A percentile compares a stretch with the other conserved stretches of the same genome.
These are phyloP conservation scores for Microcera coccophila DNA, from an alignment of 2,329 filamentous ascomycete genomes.

Conservation along the genomic window DNA sequence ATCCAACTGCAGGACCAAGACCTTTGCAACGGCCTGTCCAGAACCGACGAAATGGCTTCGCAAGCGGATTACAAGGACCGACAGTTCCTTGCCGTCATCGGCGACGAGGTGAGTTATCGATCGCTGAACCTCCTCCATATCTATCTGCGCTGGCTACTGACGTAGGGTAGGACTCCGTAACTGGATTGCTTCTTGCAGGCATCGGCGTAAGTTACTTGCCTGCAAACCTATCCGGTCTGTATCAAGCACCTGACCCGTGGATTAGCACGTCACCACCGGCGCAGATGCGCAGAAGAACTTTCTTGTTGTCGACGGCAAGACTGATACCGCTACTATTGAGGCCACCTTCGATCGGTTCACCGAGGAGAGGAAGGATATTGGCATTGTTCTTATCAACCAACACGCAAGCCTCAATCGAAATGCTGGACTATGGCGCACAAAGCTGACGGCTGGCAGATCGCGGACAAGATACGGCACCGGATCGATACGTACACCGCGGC, in stretches of 20 bases:
- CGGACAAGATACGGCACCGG: slow-evolving; percentile 85
- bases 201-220: slow-evolving; percentile 65
- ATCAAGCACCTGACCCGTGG: slow-evolving; percentile 4
- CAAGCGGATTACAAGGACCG: slow-evolving; percentile 71
- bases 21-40: no score
- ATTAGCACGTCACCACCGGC: slow-evolving; percentile 81
- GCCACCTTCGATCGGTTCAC: slow-evolving; percentile 87
- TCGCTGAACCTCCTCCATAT: neutral
- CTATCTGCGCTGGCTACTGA: slow-evolving; percentile 20
- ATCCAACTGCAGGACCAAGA: no score
- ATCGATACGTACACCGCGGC: slow-evolving; percentile 91
- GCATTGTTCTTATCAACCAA: slow-evolving; percentile 94
- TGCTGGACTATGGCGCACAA: no score
- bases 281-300: slow-evolving; percentile 96
- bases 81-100: slow-evolving; percentile 95
- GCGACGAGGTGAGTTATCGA: slow-evolving; percentile 70
- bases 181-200: slow-evolving; percentile 88
- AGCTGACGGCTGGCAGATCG: slow-evolving; percentile 59
- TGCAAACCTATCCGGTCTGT: slow-evolving; percentile 3
- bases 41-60: slow-evolving; percentile 40
- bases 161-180: slow-evolving; percentile 77
- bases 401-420: slow-evolving; percentile 61
- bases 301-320: slow-evolving; percentile 92
- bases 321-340: slow-evolving; percentile 83
- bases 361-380: slow-evolving; percentile 88